Conservation (phyloP, 257 asterid genomes). For the Solanum megistacrolobum region DNA sequence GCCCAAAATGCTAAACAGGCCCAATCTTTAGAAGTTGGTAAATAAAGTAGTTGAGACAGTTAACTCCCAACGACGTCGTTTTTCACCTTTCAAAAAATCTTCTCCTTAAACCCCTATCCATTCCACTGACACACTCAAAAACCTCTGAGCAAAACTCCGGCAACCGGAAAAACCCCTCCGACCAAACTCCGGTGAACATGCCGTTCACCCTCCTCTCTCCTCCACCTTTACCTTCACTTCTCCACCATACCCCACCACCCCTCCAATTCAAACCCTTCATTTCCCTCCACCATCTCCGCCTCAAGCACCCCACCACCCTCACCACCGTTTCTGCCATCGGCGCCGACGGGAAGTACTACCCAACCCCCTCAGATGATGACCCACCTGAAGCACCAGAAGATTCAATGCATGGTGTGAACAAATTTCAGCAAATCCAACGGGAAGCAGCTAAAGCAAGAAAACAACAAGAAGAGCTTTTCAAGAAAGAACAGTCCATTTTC, state of each 20-base stretch:
- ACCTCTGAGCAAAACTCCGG: neutral
- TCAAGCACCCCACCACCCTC: constrained; percentile 21
- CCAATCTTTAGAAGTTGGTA: neutral
- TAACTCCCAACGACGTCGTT: neutral
- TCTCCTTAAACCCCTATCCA: neutral
- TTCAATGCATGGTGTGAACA: constrained; percentile 90
- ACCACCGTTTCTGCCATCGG: constrained; percentile 58
- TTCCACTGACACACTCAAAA: neutral
- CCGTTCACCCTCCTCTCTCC: neutral
- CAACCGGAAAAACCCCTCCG: neutral
- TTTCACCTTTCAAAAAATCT: neutral
- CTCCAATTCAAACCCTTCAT: constrained; percentile 7
- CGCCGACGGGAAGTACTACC: constrained; percentile 70
- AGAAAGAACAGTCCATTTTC: constrained; percentile 54
- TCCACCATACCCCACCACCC: constrained; percentile 32
- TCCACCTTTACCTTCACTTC: constrained; percentile 11
- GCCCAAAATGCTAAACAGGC: neutral
- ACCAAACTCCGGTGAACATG: neutral
- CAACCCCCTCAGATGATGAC: constrained; percentile 78
- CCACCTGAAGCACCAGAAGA: constrained; percentile 96
- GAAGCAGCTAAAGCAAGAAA: constrained; percentile 69
- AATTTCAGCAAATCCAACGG: constrained; percentile 82
- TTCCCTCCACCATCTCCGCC: constrained; percentile 15
- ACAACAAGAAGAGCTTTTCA: constrained; percentile 53
- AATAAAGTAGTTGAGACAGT: neutral